Evolutionary conservation across 2,329 filamentous ascomycete species (phyloP).

Genomic region (Biscogniauxia marginata): DNA sequence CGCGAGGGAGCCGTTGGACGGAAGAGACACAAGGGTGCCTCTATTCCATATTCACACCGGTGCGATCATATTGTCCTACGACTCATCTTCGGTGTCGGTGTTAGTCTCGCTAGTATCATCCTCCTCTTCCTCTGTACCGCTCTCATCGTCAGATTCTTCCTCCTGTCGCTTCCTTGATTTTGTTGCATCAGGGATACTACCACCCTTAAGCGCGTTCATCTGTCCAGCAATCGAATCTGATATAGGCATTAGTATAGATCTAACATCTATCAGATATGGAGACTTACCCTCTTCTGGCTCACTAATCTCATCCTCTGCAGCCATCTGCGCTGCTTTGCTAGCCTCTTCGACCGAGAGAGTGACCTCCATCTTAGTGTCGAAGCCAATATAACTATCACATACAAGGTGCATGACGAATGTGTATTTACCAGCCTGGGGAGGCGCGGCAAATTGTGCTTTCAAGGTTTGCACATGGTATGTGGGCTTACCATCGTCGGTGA

Average conservation of each 20-base stretch:
- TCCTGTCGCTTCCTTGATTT: conserved; percentile 59
- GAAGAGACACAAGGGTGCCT: not conserved
- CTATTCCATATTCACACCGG: not conserved
- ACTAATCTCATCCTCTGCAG: conserved; percentile 90
- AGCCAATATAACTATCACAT: conserved; percentile 92
- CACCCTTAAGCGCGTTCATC: conserved; percentile 83
- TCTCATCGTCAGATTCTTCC: conserved; percentile 74
- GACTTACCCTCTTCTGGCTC: conserved; percentile 94
- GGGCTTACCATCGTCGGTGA: conserved; percentile 75
- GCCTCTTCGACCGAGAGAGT: conserved; percentile 87
- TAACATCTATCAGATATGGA: conserved; percentile 1
- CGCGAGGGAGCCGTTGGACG: not conserved
- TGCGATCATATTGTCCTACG: conserved; percentile 32
- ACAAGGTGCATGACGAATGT: conserved; percentile 92
- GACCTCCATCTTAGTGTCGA: conserved; percentile 89
- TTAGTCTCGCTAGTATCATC: conserved; percentile 67
- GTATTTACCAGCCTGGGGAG: conserved; percentile 88
- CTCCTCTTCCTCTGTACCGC: conserved; percentile 73
- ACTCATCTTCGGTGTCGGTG: conserved; percentile 65
- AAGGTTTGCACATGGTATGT: conserved; percentile 95
- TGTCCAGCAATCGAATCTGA: conserved; percentile 67
- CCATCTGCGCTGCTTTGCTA: conserved; percentile 76
- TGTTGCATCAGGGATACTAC: conserved; percentile 48
- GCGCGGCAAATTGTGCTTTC: conserved; percentile 95
- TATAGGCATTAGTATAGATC: not conserved